phyloP scores from a whole-genome alignment of 2,329 filamentous ascomycete species.

The Diaporthe ilicicola region DNA sequence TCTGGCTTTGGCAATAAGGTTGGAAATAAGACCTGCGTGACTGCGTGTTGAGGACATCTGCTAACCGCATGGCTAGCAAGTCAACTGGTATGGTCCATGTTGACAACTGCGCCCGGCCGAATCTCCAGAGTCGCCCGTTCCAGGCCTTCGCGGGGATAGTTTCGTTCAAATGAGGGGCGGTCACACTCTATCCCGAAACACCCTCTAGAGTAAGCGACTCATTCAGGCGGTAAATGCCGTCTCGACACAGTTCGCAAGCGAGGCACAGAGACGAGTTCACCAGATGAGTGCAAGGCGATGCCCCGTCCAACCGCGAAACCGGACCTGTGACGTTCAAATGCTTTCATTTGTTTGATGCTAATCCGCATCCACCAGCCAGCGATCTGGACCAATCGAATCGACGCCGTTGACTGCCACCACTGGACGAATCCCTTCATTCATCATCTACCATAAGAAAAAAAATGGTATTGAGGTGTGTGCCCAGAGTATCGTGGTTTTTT shows the following conservation, averaged over 20 bases:
- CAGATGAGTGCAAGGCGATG: neutral
- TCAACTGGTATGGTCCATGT: neutral
- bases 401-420: conserved; percentile 31
- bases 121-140: neutral
- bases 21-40: neutral
- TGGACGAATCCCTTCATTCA: conserved; percentile 31
- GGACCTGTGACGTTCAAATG: conserved; percentile 26
- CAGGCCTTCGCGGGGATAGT: neutral
- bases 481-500: conserved; percentile 33
- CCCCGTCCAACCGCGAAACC: neutral
- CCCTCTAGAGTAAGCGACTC: too few relatives aligned
- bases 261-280: neutral
- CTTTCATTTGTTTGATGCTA: conserved; percentile 35
- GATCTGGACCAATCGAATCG: conserved; percentile 32
- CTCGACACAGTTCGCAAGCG: neutral
- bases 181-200: neutral
- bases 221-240: neutral
- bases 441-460: conserved; percentile 29
- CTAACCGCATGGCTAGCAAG: neutral
- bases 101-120: neutral
- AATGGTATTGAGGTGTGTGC: conserved; percentile 31
- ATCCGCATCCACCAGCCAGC: conserved; percentile 34
- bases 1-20: neutral
- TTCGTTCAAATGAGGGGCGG: too few relatives aligned
- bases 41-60: neutral